Evolutionary conservation across 2,329 filamentous ascomycete species (phyloP).

Genomic region (Monosporascus sp.): DNA sequence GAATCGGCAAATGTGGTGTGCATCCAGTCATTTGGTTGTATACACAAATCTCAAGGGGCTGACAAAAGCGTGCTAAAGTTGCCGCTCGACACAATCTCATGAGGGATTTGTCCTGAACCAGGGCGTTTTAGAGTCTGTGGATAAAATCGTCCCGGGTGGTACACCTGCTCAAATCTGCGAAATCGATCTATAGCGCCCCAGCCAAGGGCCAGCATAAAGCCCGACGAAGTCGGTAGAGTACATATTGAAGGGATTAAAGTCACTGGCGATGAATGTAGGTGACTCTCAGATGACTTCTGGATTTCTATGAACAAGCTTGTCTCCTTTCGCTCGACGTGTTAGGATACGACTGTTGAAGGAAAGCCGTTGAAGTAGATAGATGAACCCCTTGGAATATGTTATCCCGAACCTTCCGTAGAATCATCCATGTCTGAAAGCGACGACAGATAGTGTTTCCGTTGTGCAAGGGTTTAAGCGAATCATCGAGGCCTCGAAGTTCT

Average conservation of each 20-base stretch:
- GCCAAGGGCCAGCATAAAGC: not conserved
- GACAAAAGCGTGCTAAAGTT: conserved; percentile 8
- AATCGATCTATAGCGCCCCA: not conserved
- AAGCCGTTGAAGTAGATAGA: conserved; percentile 3
- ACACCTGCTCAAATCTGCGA: not conserved
- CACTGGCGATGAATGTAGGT: not conserved
- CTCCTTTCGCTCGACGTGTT: rapidly evolving
- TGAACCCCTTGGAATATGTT: conserved; percentile 6
- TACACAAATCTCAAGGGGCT: conserved; percentile 5
- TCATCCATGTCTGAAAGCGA: conserved; percentile 12
- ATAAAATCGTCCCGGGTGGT: conserved; percentile 1
- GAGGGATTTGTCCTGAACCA: conserved; percentile 1
- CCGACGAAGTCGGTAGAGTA: not conserved
- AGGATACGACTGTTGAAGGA: conserved; percentile 5
- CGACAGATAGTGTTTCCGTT: not conserved
- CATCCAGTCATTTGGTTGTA: conserved; percentile 1
- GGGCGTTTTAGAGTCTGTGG: conserved; percentile 1
- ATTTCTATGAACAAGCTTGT: not conserved
- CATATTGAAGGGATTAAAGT: not conserved
- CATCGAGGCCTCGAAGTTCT: conserved; percentile 3
- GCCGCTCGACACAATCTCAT: conserved; percentile 10
- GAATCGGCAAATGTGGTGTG: conserved; percentile 8
- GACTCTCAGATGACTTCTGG: not conserved
- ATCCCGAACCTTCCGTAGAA: not conserved
- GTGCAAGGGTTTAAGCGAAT: not conserved